A percentile compares a stretch with the other conserved stretches of the same genome.
Conservation (phyloP, 257 asterid species). For the Scutellaria galericulata region DNA sequence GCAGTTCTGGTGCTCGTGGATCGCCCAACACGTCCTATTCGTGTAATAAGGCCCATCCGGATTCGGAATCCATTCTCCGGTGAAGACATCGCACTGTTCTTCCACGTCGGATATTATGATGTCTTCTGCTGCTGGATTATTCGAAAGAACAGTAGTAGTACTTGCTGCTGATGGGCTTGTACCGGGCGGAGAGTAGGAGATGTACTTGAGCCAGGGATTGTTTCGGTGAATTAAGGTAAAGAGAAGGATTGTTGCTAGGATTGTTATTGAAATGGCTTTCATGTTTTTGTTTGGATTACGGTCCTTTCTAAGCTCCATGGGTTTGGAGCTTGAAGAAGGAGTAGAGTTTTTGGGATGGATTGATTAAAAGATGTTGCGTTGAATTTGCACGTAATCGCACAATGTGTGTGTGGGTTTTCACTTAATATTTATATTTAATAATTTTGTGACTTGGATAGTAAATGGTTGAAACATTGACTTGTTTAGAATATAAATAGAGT, state of each 20-base stretch:
- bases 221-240: background rate
- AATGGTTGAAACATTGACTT: no score
- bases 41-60: constrained; percentile 67
- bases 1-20: constrained; percentile 61
- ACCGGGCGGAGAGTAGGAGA: background rate
- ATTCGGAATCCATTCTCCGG: constrained; percentile 68
- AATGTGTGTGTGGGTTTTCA: no score
- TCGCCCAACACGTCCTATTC: constrained; percentile 51
- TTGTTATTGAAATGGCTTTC: background rate
- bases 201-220: background rate
- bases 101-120: constrained; percentile 7
- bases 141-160: background rate
- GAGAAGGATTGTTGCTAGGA: background rate
- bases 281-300: no score
- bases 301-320: background rate
- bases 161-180: background rate
- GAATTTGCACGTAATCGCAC: no score
- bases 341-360: no score
- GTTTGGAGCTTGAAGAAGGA: background rate
- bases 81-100: constrained; percentile 47
- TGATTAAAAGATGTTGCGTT: no score
- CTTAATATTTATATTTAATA: no score
- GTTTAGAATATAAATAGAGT: no score
- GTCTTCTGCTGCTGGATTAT: constrained; percentile 15
- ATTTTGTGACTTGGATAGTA: no score